Conservation (phyloP, 1,139 yeast species). For the Suhomyces guaymorum region DNA sequence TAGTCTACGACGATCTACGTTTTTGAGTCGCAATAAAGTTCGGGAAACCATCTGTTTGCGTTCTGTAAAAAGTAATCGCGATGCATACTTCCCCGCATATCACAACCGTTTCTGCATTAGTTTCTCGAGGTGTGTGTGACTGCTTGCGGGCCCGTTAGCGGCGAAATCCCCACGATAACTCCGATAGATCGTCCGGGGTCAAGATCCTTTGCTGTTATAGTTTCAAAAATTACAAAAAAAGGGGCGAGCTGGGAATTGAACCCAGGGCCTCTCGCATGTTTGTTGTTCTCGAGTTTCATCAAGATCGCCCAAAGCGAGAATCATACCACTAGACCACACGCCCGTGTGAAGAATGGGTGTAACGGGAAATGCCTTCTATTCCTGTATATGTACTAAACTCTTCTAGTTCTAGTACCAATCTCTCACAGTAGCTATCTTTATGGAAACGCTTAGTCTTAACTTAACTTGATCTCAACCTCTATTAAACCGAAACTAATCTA, state of each 20-base stretch:
- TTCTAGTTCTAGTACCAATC: too few species aligned
- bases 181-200: conserved; percentile 1
- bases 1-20: too few species aligned
- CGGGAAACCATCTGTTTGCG: background rate
- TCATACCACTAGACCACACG: conserved; percentile 17
- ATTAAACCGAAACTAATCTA: too few species aligned
- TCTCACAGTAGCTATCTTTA: too few species aligned
- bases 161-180: background rate
- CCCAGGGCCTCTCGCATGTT: conserved; percentile 16
- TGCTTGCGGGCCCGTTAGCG: background rate
- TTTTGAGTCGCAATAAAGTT: background rate
- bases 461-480: too few species aligned
- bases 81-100: conserved; percentile 6
- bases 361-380: too few species aligned
- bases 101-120: conserved; percentile 2
- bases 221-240: background rate
- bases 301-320: conserved; percentile 14
- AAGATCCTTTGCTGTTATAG: too few species aligned
- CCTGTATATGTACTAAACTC: too few species aligned
- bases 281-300: conserved; percentile 1
- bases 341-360: conserved; percentile 11
- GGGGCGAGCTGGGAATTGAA: conserved; percentile 16
- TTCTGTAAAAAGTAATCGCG: conserved; percentile 1
- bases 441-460: too few species aligned
- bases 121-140: too few species aligned